Evolutionary conservation across 371 early-diverging fungal genomes (phyloP), one percentile per base, ranked within the genome.

Genomic region (Mortierella sp.): DNA sequence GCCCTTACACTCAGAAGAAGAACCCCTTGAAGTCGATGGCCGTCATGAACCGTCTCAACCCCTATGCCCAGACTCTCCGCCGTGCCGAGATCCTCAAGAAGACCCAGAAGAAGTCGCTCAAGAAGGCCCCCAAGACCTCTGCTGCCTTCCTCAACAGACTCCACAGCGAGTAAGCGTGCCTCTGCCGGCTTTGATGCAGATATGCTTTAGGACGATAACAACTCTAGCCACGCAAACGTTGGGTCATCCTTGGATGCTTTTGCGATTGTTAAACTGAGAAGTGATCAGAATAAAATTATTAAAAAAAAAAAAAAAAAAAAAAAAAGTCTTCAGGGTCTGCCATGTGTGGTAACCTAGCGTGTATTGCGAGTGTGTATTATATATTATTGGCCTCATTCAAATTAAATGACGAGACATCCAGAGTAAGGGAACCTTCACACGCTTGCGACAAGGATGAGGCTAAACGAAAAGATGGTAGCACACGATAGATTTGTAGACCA

Each of bases 21-120:
- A 99, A 98, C 95, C 98, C 98, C 70, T 93, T 98, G 83, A 91
- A 92, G 88, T 97, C 97, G 92, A 85, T 87, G 71, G 94, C 91
- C 84, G 93, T 96, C 70, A 92, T 97, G 89, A 88, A 92, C 85
- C 93, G 96, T 73, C 93, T 99, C 72, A 99, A 98, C 95, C 98
- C 98, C 74, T 98, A 98, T 84, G 97, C 97, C 67, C 89, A 91
- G 87, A 92, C 92, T 60, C 85, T 94, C 75, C 92, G 94, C 69
- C 92, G 95, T 81, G 90, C 91, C 75, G 97, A 95, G 87, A 85
- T 94, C 82, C 73, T 93, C 57, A 90, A 92, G 91, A 81, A 77
- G 83, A 62, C 82, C 76, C 84, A 88, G 85, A 86, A 84, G 81
- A 77, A 77, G 79, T 72, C 79, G 55, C 73, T 83, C 73, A 89